Percentiles rank a stretch among this genome's conserved stretches.
Evolutionary conservation across 2,329 filamentous ascomycete species (phyloP).

Genomic region (Huntiella moniliformis): DNA sequence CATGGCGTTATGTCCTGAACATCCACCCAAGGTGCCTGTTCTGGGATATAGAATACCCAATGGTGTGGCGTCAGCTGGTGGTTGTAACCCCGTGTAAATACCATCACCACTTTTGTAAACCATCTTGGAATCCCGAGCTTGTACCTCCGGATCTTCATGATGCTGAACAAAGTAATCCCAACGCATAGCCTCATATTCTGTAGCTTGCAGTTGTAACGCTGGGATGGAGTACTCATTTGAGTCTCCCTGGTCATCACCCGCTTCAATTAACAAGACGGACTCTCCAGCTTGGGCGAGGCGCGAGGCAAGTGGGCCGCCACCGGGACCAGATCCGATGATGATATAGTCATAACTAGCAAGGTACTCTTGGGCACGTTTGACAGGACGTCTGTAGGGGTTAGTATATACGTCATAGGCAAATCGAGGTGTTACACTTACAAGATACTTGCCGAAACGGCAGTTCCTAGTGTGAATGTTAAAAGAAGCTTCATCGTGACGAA

Average conservation of each 20-base stretch:
- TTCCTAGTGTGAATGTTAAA: too few relatives aligned
- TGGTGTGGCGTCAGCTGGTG: constrained; percentile 18
- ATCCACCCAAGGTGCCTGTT: constrained; percentile 21
- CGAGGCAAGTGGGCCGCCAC: constrained; percentile 34
- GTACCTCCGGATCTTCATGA: constrained; percentile 23
- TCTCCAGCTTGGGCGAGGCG: constrained; percentile 36
- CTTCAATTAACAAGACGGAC: constrained; percentile 38
- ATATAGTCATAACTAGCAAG: constrained; percentile 32
- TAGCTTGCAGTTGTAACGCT: constrained; percentile 15
- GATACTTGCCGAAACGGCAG: too few relatives aligned
- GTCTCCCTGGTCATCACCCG: constrained; percentile 33
- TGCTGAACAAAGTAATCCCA: constrained; percentile 47
- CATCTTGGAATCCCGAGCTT: constrained; percentile 31
- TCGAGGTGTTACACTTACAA: too few relatives aligned
- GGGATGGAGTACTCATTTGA: constrained; percentile 15
- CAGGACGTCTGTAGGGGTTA: too few relatives aligned
- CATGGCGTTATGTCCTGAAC: constrained; percentile 18
- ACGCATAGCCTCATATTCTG: constrained; percentile 16
- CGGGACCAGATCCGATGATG: constrained; percentile 39
- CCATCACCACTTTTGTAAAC: constrained; percentile 21
- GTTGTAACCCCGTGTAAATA: constrained; percentile 15
- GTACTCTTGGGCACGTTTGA: background rate
- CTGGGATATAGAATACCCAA: constrained; percentile 24
- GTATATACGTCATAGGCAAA: too few relatives aligned
- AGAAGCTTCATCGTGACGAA: too few relatives aligned